Conservation (phyloP, 306 rosid species). For the Gleditsia sinensis region DNA sequence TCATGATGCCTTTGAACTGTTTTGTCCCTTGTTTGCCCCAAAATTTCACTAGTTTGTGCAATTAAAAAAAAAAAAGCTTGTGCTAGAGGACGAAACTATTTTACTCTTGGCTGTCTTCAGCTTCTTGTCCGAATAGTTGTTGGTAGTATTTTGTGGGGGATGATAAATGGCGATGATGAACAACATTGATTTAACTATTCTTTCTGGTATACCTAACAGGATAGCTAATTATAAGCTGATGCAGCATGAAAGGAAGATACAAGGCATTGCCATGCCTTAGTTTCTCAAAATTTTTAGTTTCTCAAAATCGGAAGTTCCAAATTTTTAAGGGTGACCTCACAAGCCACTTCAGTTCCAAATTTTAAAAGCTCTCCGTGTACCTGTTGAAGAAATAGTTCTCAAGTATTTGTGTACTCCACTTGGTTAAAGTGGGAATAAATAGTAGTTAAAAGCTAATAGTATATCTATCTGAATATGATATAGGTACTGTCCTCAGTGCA, state of each 20-base stretch:
- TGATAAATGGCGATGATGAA: slow-evolving; percentile 8
- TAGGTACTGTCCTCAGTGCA: slow-evolving; percentile 93
- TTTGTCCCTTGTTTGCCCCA: slow-evolving; percentile 1
- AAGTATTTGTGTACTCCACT: neutral
- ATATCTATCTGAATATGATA: slow-evolving; percentile 32
- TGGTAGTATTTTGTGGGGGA: slow-evolving; percentile 2
- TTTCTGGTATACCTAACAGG: neutral
- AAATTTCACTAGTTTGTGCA: neutral
- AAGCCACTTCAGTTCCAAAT: neutral
- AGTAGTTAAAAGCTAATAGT: slow-evolving; percentile 23
- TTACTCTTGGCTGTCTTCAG: neutral
- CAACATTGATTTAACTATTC: neutral
- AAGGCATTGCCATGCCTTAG: neutral
- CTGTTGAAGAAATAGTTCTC: neutral
- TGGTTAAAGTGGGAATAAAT: neutral
- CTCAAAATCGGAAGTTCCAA: neutral
- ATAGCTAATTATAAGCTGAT: neutral
- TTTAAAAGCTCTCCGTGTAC: neutral
- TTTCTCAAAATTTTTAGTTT: neutral
- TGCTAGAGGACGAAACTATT: slow-evolving; percentile 3
- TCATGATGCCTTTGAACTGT: slow-evolving; percentile 16
- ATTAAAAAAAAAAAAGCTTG: slow-evolving; percentile 10
- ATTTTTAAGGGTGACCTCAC: neutral
- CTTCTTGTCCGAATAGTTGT: slow-evolving; percentile 19
- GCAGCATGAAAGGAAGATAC: neutral